phyloP scores from a whole-genome alignment of 2,329 filamentous ascomycete species.

The Alternaria angustiovoidea region DNA sequence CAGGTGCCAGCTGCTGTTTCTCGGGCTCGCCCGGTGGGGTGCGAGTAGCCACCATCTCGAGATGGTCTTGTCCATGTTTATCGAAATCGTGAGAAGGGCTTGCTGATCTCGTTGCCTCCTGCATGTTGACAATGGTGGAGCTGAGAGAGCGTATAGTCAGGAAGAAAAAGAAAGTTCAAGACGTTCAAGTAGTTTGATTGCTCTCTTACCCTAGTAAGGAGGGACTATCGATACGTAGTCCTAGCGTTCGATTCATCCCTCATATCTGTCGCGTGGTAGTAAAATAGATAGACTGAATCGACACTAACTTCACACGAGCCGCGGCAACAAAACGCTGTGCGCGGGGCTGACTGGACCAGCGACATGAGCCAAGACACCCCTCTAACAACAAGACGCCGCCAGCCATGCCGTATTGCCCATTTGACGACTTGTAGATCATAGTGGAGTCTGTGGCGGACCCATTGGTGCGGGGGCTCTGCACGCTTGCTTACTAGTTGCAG shows the following conservation, averaged over 20 bases:
- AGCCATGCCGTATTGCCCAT: neutral
- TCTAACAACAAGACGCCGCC: conserved; percentile 5
- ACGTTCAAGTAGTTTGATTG: conserved; percentile 13
- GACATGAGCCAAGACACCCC: conserved; percentile 1
- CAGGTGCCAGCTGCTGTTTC: conserved; percentile 22
- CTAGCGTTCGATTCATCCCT: neutral
- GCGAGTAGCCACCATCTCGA: conserved; percentile 26
- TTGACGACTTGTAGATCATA: conserved; percentile 11
- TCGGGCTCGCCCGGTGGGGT: conserved; percentile 32
- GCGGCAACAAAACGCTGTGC: conserved; percentile 14
- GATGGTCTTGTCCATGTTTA: conserved; percentile 19
- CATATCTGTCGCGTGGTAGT: neutral
- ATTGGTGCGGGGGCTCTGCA: conserved; percentile 20
- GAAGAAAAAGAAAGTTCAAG: neutral
- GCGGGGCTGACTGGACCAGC: conserved; percentile 8
- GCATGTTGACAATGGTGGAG: conserved; percentile 16
- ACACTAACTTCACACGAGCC: conserved; percentile 14
- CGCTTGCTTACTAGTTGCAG: neutral
- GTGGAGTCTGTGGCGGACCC: conserved; percentile 6
- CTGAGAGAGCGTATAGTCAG: conserved; percentile 1
- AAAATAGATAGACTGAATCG: neutral
- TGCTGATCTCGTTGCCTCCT: conserved; percentile 4
- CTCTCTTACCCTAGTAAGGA: conserved; percentile 3
- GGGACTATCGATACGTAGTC: neutral
- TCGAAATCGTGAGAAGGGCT: conserved; percentile 17